Evolutionary conservation across 441 rosid species (phyloP), one percentile per base, ranked within the genome.

Genomic region (Viola pubescens): DNA sequence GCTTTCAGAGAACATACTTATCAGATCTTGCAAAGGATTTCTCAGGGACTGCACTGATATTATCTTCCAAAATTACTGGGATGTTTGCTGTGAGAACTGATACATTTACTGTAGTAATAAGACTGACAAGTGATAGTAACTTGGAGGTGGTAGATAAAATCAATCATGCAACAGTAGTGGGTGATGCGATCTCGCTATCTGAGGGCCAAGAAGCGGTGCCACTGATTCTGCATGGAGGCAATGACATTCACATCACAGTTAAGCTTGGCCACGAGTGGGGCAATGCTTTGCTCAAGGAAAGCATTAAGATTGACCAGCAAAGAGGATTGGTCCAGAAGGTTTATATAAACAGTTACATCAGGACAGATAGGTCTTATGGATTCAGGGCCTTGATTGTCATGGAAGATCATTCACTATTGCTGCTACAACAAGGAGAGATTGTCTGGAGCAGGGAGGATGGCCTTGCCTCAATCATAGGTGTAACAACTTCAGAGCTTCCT

Each of bases 401-500:
- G 99, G 99, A 94, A 82, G 98, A 94, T 80, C 98, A 91, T 79
- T 91, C 99, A 42, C 80, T 94, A 49, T 75, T 87, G 70, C 77
- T 94, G 72, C 72, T 91, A 64, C 98, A 94, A 69, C 99, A 94
- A 75, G 97, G 98, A 54, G 87, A 68, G 72, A 77, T 85, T 69
- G 99, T 94, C 59, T 94, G 99, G 99, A 80, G 80, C 58, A 87
- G 99, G 75, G 98, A 94, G 81, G 99, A 94, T 66, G 86, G 85
- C 63, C 83, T 94, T 62, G 99, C 98, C 43, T 94, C 99, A 68
- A 70, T 94, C 68, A 68, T 83, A 62, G 97, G 86, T 72, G 92
- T 83, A 11, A 82, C 90, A 55, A 81, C 85, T 13, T 84, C 98
- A 50, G 98, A 94, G 74, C 87, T 91, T 68, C 99, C 98, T 52